phyloP scores from a whole-genome alignment of 2,329 filamentous ascomycete genomes.

The Trichoderma oligosporum region DNA sequence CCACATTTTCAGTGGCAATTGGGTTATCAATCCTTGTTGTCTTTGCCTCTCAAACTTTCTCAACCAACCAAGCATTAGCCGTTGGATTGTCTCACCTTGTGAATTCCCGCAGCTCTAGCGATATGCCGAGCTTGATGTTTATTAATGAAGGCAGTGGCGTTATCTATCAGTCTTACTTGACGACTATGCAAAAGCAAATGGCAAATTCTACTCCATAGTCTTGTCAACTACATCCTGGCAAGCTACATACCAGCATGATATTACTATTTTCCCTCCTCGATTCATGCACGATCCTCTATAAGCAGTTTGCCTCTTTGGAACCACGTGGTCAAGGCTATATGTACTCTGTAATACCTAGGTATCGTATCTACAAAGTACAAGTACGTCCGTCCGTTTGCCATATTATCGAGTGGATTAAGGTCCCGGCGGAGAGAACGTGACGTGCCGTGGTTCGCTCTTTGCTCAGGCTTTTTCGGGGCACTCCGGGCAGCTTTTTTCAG shows the following conservation, averaged over 20 bases:
- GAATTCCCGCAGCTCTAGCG: constrained; percentile 13
- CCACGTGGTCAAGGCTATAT: constrained; percentile 19
- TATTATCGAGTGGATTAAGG: constrained; percentile 4
- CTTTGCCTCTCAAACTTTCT: not conserved
- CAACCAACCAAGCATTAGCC: not conserved
- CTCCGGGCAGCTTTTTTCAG: not conserved
- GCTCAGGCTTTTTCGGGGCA: not conserved
- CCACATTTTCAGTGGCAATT: not conserved
- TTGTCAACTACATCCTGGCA: not conserved
- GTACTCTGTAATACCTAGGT: constrained; percentile 11
- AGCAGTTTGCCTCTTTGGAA: constrained; percentile 18
- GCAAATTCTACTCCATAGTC: not conserved
- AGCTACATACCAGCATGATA: not conserved
- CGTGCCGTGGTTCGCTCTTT: constrained; percentile 11
- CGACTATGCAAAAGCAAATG: not conserved
- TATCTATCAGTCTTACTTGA: not conserved
- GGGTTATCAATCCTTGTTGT: not conserved
- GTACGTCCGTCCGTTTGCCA: constrained; percentile 14
- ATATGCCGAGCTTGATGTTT: not conserved
- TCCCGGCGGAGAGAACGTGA: constrained; percentile 13
- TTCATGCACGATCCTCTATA: constrained; percentile 13
- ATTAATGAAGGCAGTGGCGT: constrained; percentile 2
- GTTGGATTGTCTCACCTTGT: constrained; percentile 8
- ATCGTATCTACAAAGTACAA: too few relatives aligned
- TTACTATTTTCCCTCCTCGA: not conserved